A percentile compares a stretch with the other conserved stretches of the same genome.
Conservation (phyloP, 2,329 filamentous ascomycete genomes). For the Arthroderma sp. region DNA sequence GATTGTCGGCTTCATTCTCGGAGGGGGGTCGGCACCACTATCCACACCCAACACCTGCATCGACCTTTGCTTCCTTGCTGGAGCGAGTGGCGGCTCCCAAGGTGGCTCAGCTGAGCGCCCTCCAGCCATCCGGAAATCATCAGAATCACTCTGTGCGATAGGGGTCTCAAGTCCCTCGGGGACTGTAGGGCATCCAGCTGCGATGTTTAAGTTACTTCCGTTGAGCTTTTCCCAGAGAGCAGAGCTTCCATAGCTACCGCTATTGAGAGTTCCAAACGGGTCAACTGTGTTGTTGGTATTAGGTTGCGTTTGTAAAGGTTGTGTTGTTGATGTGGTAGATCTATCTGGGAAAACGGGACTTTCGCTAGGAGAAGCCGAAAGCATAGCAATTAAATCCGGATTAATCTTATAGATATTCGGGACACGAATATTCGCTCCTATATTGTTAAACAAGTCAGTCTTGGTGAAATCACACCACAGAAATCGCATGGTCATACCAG, state of each 20-base stretch:
- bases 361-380: conserved; percentile 27
- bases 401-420: conserved; percentile 76
- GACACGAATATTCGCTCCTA: conserved; percentile 66
- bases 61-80: conserved; percentile 39
- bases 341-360: conserved; percentile 21
- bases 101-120: conserved; percentile 17
- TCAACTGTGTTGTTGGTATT: conserved; percentile 27
- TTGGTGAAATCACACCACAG: not conserved
- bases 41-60: conserved; percentile 40
- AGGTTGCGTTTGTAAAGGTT: conserved; percentile 24
- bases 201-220: conserved; percentile 31
- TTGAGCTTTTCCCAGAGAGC: conserved; percentile 38
- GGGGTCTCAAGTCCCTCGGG: conserved; percentile 53
- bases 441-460: not conserved
- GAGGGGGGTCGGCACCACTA: conserved; percentile 42
- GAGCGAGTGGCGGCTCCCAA: conserved; percentile 33
- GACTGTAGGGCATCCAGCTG: conserved; percentile 19
- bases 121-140: conserved; percentile 25
- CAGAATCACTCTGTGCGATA: conserved; percentile 34
- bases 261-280: conserved; percentile 27
- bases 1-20: conserved; percentile 48
- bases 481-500: conserved; percentile 26
- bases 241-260: conserved; percentile 26
- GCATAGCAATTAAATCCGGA: conserved; percentile 44
- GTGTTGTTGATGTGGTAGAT: conserved; percentile 15